These are phyloP conservation scores for Drechmeria coniospora DNA, from an alignment of 2,329 filamentous ascomycete genomes.

Conservation along the genomic window DNA sequence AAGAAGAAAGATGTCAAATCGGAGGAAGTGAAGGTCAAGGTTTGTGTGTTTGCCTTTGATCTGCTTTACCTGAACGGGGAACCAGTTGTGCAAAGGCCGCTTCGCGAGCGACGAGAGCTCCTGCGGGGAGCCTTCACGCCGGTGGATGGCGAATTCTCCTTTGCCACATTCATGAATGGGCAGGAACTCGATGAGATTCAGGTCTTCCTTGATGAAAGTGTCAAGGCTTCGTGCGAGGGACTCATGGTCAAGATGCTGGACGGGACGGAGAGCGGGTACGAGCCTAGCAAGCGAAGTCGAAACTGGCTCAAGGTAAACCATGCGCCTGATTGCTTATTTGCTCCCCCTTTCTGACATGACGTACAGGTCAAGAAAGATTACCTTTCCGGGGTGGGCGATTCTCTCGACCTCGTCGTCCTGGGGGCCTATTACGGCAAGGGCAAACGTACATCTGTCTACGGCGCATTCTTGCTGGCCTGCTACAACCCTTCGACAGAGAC, in stretches of 20 bases:
- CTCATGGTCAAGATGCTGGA: slow-evolving; percentile 99
- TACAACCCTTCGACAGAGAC: slow-evolving; percentile 68
- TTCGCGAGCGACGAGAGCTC: slow-evolving; percentile 69
- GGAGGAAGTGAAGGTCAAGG: slow-evolving; percentile 90
- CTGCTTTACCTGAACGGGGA: slow-evolving; percentile 86
- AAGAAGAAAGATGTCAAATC: slow-evolving; percentile 95
- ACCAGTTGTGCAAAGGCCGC: slow-evolving; percentile 70
- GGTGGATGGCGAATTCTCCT: slow-evolving; percentile 78
- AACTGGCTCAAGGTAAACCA: slow-evolving; percentile 83
- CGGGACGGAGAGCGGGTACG: slow-evolving; percentile 81
- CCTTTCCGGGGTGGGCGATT: slow-evolving; percentile 83
- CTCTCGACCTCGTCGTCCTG: slow-evolving; percentile 86
- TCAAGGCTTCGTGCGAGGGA: slow-evolving; percentile 92
- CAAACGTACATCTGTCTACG: slow-evolving; percentile 90
- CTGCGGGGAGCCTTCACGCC: slow-evolving; percentile 59
- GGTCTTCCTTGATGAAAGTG: slow-evolving; percentile 77
- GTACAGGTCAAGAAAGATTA: slow-evolving; percentile 90
- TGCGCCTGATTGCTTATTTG: no score
- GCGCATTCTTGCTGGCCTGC: slow-evolving; percentile 87
- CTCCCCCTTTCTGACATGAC: background rate
- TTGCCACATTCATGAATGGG: slow-evolving; percentile 75
- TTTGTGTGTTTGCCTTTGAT: slow-evolving; percentile 95
- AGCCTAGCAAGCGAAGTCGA: slow-evolving; percentile 86
- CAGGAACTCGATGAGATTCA: slow-evolving; percentile 91
- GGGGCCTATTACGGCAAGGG: slow-evolving; percentile 90